These are phyloP conservation scores for Emergomyces pasteurianus DNA, from an alignment of 2,329 filamentous ascomycete species.

Conservation along the genomic window DNA sequence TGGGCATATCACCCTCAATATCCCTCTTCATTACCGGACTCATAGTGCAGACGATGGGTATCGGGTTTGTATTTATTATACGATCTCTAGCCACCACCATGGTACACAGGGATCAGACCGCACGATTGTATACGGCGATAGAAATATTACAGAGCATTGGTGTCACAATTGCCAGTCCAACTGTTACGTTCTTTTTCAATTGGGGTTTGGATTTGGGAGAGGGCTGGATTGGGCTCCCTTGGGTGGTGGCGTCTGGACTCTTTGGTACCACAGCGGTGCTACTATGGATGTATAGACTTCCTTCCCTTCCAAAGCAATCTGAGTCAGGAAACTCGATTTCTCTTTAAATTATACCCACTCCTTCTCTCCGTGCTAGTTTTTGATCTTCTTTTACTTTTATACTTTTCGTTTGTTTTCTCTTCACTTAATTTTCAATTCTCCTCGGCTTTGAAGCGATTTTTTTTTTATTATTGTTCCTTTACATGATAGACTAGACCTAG, in stretches of 20 bases:
- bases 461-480: too few relatives aligned
- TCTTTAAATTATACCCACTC: not conserved
- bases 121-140: slow-evolving; percentile 37
- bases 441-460: too few relatives aligned
- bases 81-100: slow-evolving; percentile 37
- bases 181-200: slow-evolving; percentile 35
- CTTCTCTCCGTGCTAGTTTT: not conserved
- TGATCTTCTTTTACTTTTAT: not conserved
- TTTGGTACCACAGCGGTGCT: slow-evolving; percentile 12
- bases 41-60: slow-evolving; percentile 36
- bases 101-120: slow-evolving; percentile 36
- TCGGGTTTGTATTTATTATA: slow-evolving; percentile 36
- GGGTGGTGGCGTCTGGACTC: slow-evolving; percentile 27
- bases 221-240: slow-evolving; percentile 38
- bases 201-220: slow-evolving; percentile 35
- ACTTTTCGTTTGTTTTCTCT: not conserved
- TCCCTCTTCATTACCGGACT: slow-evolving; percentile 33
- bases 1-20: slow-evolving; percentile 34
- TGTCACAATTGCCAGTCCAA: slow-evolving; percentile 34
- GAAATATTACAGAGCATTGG: slow-evolving; percentile 38
- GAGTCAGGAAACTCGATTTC: not conserved
- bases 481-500: too few relatives aligned
- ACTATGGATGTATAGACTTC: slow-evolving; percentile 1
- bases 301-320: not conserved
- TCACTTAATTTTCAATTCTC: too few relatives aligned